Evolutionary conservation across 208 protist species (phyloP).

Genomic region (Acanthamoeba sp.): DNA sequence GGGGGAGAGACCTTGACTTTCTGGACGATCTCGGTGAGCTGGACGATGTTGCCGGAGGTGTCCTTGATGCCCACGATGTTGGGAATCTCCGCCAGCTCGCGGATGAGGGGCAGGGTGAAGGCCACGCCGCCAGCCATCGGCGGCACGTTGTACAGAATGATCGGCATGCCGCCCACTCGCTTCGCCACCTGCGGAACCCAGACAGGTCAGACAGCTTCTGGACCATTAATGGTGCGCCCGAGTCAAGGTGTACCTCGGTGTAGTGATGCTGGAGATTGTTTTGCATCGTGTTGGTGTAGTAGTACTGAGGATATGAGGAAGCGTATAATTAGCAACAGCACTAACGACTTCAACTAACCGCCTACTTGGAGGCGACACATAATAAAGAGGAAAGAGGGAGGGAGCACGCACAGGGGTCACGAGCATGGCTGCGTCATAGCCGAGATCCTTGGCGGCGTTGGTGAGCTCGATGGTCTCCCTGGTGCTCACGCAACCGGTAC

Average conservation of each 20-base stretch:
- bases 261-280: slow-evolving; percentile 39
- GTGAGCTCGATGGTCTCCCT: slow-evolving; percentile 64
- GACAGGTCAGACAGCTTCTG: too few relatives aligned
- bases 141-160: slow-evolving; percentile 69
- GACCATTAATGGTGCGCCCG: too few relatives aligned
- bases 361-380: too few relatives aligned
- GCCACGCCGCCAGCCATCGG: slow-evolving; percentile 56
- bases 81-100: slow-evolving; percentile 12
- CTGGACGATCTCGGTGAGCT: slow-evolving; percentile 52
- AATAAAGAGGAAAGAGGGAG: neutral
- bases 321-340: neutral
- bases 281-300: slow-evolving; percentile 65
- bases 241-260: neutral
- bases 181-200: neutral
- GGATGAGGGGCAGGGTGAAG: slow-evolving; percentile 27
- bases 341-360: too few relatives aligned
- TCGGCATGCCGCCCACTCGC: slow-evolving; percentile 7
- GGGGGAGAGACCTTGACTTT: slow-evolving; percentile 14
- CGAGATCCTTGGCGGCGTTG: slow-evolving; percentile 14
- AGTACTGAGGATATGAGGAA: neutral
- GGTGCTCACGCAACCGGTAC: slow-evolving; percentile 59
- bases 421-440: slow-evolving; percentile 47
- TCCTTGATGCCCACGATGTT: slow-evolving; percentile 74
- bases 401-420: slow-evolving; percentile 9
- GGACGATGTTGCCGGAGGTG: slow-evolving; percentile 66